These are phyloP conservation scores for Peziza echinospora DNA, from an alignment of 495 filamentous ascomycete genomes.

Conservation along the genomic window DNA sequence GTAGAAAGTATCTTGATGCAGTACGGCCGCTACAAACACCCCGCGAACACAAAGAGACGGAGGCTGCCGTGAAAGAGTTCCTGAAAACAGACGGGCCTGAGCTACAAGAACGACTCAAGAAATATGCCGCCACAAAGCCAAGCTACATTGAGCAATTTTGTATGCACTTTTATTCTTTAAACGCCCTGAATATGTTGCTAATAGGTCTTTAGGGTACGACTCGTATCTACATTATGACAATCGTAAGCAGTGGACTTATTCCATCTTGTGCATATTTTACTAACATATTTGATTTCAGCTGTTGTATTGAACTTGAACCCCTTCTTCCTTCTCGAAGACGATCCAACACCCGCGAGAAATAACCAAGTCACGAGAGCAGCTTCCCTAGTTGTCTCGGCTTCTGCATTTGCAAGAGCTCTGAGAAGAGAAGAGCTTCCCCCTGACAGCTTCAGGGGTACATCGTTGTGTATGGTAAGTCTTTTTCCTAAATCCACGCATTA, in stretches of 20 bases:
- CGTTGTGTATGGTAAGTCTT: slow-evolving; percentile 50
- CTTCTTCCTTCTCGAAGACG: slow-evolving; percentile 93
- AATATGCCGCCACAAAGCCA: slow-evolving; percentile 77
- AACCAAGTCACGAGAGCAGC: slow-evolving; percentile 91
- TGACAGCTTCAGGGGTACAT: slow-evolving; percentile 59
- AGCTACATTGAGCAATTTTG: slow-evolving; percentile 99
- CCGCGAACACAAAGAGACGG: slow-evolving; percentile 68
- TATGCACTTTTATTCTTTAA: slow-evolving; percentile 28
- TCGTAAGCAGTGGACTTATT: slow-evolving; percentile 33
- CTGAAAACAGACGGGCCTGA: slow-evolving; percentile 61
- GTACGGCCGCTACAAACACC: slow-evolving; percentile 58
- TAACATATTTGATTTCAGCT: slow-evolving; percentile 23
- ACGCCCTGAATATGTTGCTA: not conserved
- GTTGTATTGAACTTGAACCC: slow-evolving; percentile 95
- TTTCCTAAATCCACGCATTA: not conserved
- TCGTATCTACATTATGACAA: slow-evolving; percentile 97
- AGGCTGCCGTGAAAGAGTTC: slow-evolving; percentile 64
- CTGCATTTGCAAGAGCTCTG: slow-evolving; percentile 84
- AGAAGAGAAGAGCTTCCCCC: slow-evolving; percentile 82
- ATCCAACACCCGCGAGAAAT: slow-evolving; percentile 85
- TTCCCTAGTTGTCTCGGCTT: slow-evolving; percentile 69
- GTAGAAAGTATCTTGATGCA: slow-evolving; percentile 58
- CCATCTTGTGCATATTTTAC: not conserved
- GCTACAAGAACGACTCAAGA: slow-evolving; percentile 72
- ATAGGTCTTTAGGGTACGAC: slow-evolving; percentile 65